These are phyloP conservation scores for Fusarium pilosicola DNA, from an alignment of 2,329 filamentous ascomycete species.

Conservation along the genomic window DNA sequence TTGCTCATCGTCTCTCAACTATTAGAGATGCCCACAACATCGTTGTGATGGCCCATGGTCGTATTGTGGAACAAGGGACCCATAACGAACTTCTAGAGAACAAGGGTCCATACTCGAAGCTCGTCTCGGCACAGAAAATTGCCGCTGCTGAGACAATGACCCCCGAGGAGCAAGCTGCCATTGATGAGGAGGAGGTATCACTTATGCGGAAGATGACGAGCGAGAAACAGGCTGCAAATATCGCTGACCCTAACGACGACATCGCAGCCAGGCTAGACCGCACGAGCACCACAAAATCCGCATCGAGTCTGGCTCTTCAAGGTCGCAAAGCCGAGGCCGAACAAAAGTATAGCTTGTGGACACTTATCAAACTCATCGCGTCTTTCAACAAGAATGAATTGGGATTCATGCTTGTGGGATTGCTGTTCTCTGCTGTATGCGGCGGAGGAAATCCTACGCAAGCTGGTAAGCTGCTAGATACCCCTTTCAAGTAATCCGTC, in stretches of 20 bases:
- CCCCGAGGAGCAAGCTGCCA: constrained; percentile 60
- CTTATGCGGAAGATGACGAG: constrained; percentile 60
- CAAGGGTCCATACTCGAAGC: constrained; percentile 79
- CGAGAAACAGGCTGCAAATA: constrained; percentile 53
- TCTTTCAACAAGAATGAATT: constrained; percentile 82
- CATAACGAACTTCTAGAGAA: constrained; percentile 81
- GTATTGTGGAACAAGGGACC: constrained; percentile 91
- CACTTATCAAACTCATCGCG: constrained; percentile 80
- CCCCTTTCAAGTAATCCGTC: not conserved
- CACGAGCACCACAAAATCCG: constrained; percentile 65
- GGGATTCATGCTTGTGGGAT: constrained; percentile 75
- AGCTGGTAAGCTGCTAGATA: constrained; percentile 41
- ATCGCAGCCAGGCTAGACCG: constrained; percentile 67
- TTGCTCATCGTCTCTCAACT: constrained; percentile 93
- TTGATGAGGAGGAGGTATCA: constrained; percentile 61
- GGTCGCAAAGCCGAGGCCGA: constrained; percentile 60
- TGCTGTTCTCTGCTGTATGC: constrained; percentile 79
- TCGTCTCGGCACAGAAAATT: constrained; percentile 91
- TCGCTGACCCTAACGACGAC: constrained; percentile 70
- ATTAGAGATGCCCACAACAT: constrained; percentile 97
- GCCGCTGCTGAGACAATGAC: constrained; percentile 66
- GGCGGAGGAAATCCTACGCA: constrained; percentile 80
- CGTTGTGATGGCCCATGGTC: constrained; percentile 86
- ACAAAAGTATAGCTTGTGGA: constrained; percentile 75
- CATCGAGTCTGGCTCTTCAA: constrained; percentile 77